Evolutionary conservation across 441 rosid genomes (phyloP).

Genomic region (Brassica balearica): DNA sequence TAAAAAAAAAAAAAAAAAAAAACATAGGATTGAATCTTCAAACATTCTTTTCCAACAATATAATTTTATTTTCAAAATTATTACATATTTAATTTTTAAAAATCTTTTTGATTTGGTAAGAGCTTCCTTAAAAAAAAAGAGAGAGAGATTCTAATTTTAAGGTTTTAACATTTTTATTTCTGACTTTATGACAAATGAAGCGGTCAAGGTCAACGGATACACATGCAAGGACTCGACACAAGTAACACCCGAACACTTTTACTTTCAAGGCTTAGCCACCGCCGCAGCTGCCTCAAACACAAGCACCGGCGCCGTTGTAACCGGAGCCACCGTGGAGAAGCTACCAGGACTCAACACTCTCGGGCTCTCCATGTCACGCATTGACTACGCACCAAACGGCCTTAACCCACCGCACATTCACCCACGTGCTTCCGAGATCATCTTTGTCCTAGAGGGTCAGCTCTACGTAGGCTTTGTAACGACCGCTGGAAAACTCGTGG

Average conservation of each 20-base stretch:
- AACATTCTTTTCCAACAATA: conserved; percentile 5
- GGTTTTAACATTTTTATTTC: background rate
- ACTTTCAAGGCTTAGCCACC: conserved; percentile 59
- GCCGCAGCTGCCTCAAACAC: conserved; percentile 48
- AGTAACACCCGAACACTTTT: conserved; percentile 61
- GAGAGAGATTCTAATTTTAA: background rate
- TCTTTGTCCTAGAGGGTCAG: conserved; percentile 70
- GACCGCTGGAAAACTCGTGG: conserved; percentile 57
- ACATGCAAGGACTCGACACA: conserved; percentile 63
- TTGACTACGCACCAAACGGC: conserved; percentile 65
- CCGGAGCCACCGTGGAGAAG: conserved; percentile 64
- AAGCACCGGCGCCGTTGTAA: conserved; percentile 64
- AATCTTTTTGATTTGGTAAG: conserved; percentile 1
- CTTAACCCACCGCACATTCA: conserved; percentile 81
- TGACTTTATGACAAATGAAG: conserved; percentile 34
- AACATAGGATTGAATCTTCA: conserved; percentile 18
- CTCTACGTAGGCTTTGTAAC: conserved; percentile 79
- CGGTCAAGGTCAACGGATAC: conserved; percentile 68
- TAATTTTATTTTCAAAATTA: background rate
- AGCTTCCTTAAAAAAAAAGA: background rate
- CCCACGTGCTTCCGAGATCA: conserved; percentile 76
- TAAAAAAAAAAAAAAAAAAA: too few species aligned
- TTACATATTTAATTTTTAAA: background rate
- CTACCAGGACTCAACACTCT: conserved; percentile 78
- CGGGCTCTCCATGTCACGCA: conserved; percentile 67